Percentiles rank a stretch among this genome's conserved stretches.
Evolutionary conservation across 352 stramenopile genomes (phyloP).

Genomic region (Phytophthora pluvialis): DNA sequence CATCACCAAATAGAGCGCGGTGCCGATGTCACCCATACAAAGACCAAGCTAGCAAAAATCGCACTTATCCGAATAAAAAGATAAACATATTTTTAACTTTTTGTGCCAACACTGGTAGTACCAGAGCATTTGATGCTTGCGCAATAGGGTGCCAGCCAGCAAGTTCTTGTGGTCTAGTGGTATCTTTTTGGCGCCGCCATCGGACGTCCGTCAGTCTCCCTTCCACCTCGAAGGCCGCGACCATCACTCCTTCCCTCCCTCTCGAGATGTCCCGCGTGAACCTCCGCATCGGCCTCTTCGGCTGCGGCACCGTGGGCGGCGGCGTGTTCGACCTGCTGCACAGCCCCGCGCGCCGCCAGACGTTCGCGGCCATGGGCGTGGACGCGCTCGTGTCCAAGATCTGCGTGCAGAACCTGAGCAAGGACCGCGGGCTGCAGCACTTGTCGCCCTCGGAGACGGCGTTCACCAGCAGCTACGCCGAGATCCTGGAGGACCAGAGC

Average conservation of each 20-base stretch:
- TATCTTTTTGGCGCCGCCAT: no score
- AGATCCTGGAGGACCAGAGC: slow-evolving; percentile 91
- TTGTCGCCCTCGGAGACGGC: slow-evolving; percentile 52
- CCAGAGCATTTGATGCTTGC: no score
- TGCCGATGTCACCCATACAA: no score
- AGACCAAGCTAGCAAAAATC: no score
- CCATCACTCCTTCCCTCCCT: background rate
- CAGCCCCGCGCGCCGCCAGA: slow-evolving; percentile 56
- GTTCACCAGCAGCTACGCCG: slow-evolving; percentile 74
- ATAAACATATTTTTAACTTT: no score
- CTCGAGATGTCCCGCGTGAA: slow-evolving; percentile 36
- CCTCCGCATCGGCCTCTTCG: slow-evolving; percentile 89
- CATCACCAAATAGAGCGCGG: no score
- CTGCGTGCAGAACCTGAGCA: slow-evolving; percentile 83
- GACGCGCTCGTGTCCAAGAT: slow-evolving; percentile 86
- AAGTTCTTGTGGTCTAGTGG: no score
- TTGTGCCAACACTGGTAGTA: no score
- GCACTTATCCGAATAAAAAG: no score
- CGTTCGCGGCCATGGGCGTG: slow-evolving; percentile 69
- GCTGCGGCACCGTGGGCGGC: slow-evolving; percentile 88
- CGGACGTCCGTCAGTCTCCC: no score
- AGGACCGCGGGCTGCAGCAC: slow-evolving; percentile 72
- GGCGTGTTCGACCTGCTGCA: slow-evolving; percentile 90
- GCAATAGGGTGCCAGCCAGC: no score
- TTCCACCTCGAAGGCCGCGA: background rate